These are phyloP conservation scores for Mycosphaerelloides madeirae DNA, from an alignment of 2,329 filamentous ascomycete genomes.

Conservation along the genomic window DNA sequence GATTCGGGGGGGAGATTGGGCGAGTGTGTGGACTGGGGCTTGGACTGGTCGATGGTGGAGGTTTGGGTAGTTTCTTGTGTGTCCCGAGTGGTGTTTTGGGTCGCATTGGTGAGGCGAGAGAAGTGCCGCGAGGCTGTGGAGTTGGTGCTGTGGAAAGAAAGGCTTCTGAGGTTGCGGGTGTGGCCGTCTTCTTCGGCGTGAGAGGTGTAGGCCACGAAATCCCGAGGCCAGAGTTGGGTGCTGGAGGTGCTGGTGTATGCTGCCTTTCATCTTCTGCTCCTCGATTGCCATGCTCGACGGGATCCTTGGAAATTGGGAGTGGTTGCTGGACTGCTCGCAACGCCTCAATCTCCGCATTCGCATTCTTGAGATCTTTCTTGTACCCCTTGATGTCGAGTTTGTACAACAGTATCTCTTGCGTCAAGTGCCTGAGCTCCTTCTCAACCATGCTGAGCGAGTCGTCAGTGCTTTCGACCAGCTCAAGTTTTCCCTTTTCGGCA, in stretches of 20 bases:
- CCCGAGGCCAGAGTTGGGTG: constrained; percentile 14
- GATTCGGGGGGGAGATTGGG: constrained; percentile 2
- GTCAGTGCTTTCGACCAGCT: neutral
- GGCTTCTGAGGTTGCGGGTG: constrained; percentile 1
- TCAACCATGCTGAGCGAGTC: constrained; percentile 19
- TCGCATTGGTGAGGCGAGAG: neutral
- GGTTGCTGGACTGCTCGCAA: constrained; percentile 15
- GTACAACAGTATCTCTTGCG: constrained; percentile 47
- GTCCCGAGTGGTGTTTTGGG: constrained; percentile 15
- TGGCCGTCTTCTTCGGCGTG: neutral
- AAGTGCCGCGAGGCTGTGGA: neutral
- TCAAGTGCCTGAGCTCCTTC: constrained; percentile 24
- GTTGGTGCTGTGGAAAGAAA: neutral
- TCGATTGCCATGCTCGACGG: no score
- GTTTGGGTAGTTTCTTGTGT: constrained; percentile 25
- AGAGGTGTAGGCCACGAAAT: constrained; percentile 10
- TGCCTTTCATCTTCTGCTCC: no score
- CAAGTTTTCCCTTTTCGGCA: neutral
- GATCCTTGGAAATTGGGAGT: neutral
- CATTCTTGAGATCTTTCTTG: constrained; percentile 35
- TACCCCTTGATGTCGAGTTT: constrained; percentile 47
- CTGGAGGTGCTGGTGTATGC: neutral
- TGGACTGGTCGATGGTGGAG: constrained; percentile 14
- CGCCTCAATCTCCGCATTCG: constrained; percentile 27
- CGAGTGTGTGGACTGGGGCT: constrained; percentile 1